Evolutionary conservation across 495 filamentous ascomycete species (phyloP).

Genomic region (Neurospora sp.): DNA sequence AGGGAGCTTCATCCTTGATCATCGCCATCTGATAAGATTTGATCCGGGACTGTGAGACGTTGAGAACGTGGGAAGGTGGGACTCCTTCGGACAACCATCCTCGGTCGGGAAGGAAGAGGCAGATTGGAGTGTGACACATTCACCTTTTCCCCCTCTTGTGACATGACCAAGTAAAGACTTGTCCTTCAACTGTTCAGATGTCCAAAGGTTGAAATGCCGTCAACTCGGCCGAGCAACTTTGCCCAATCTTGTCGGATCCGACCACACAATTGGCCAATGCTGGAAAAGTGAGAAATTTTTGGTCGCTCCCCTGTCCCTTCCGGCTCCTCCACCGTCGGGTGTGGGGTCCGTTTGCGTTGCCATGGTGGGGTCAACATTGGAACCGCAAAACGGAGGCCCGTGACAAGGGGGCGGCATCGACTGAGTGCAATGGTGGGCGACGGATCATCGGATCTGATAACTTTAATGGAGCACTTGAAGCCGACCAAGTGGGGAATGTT

Average conservation of each 20-base stretch:
- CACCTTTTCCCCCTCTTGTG: background rate
- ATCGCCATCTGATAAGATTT: background rate
- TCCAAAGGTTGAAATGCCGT: background rate
- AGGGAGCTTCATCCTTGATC: background rate
- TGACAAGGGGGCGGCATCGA: background rate
- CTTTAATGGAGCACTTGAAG: background rate
- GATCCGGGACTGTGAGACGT: background rate
- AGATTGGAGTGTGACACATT: background rate
- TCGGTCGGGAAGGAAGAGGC: background rate
- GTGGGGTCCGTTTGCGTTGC: background rate
- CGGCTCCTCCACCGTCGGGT: background rate
- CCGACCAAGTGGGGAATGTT: background rate
- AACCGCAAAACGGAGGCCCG: background rate
- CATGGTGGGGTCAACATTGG: background rate
- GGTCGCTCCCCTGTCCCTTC: background rate
- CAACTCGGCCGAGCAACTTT: background rate
- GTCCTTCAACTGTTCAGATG: background rate
- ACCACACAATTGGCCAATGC: background rate
- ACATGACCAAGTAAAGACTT: background rate
- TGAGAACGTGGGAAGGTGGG: background rate
- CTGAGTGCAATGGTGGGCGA: background rate
- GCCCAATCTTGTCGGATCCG: background rate
- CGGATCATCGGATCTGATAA: conserved; percentile 12
- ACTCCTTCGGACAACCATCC: background rate
- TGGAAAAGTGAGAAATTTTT: background rate